Evolutionary conservation across 148 eudicot species (phyloP).

Genomic region (Fagopyrum esculentum): DNA sequence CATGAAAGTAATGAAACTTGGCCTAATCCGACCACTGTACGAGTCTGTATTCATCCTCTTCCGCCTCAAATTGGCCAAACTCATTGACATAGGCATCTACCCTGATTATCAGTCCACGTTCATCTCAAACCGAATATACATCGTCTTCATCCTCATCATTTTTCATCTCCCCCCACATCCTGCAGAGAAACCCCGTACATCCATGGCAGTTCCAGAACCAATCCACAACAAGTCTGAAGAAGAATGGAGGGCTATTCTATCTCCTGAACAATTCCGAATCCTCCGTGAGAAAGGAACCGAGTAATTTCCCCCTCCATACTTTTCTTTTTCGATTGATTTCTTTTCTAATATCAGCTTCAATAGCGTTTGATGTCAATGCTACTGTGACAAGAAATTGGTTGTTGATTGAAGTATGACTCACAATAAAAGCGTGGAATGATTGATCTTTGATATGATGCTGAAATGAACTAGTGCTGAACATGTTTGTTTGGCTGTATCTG

Average conservation of each 20-base stretch:
- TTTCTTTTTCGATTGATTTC: neutral
- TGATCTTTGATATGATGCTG: too few relatives aligned
- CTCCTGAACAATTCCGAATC: conserved; percentile 86
- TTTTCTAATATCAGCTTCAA: neutral
- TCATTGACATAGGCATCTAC: neutral
- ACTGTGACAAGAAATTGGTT: neutral
- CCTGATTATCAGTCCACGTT: conserved; percentile 3
- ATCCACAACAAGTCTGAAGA: conserved; percentile 84
- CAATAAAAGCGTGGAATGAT: too few relatives aligned
- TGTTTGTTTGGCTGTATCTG: too few relatives aligned
- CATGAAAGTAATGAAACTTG: too few relatives aligned
- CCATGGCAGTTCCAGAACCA: conserved; percentile 51
- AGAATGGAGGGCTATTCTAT: conserved; percentile 86
- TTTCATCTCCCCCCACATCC: neutral
- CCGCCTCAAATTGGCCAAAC: neutral
- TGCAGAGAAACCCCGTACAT: neutral
- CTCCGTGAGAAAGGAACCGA: conserved; percentile 91
- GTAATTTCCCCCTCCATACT: conserved; percentile 28
- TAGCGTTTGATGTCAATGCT: neutral
- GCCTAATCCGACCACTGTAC: too few relatives aligned
- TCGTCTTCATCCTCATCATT: neutral
- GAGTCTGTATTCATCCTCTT: too few relatives aligned
- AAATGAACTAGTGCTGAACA: too few relatives aligned
- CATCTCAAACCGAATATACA: neutral
- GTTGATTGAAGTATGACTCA: neutral